Conservation (phyloP, 2,329 filamentous ascomycete genomes). For the Phyllosticta citriasiana region DNA sequence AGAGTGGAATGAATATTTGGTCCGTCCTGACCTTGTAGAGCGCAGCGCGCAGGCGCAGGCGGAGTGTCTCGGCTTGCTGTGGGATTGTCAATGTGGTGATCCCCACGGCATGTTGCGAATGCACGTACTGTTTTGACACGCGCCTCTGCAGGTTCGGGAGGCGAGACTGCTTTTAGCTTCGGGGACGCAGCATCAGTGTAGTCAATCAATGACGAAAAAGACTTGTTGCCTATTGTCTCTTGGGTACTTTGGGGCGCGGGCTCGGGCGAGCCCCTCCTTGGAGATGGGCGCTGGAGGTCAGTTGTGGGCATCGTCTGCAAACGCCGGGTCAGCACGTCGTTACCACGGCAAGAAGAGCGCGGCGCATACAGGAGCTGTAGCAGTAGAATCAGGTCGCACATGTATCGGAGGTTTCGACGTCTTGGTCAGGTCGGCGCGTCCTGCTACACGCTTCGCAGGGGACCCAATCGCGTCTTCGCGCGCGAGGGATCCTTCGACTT, state of each 20-base stretch:
- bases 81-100: not conserved
- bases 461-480: slow-evolving; percentile 12
- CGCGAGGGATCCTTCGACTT: slow-evolving; percentile 21
- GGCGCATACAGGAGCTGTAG: not conserved
- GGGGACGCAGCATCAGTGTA: slow-evolving; percentile 25
- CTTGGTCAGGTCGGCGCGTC: not conserved
- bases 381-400: not conserved
- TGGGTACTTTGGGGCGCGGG: slow-evolving; percentile 18
- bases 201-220: slow-evolving; percentile 40
- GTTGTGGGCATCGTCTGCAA: slow-evolving; percentile 1
- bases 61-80: slow-evolving; percentile 56
- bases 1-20: slow-evolving; percentile 56
- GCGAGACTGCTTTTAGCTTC: slow-evolving; percentile 1
- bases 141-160: not conserved
- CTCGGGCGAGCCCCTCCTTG: slow-evolving; percentile 25
- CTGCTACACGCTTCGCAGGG: slow-evolving; percentile 2
- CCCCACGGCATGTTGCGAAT: not conserved
- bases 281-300: slow-evolving; percentile 20
- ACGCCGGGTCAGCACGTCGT: not conserved
- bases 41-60: slow-evolving; percentile 59
- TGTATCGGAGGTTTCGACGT: not conserved
- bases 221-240: slow-evolving; percentile 25
- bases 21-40: slow-evolving; percentile 67
- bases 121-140: slow-evolving; percentile 1
- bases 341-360: not conserved